Percentiles rank a stretch among this genome's conserved stretches.
Evolutionary conservation across 768 basidiomycete genomes (phyloP).

Genomic region (Russula virescens): DNA sequence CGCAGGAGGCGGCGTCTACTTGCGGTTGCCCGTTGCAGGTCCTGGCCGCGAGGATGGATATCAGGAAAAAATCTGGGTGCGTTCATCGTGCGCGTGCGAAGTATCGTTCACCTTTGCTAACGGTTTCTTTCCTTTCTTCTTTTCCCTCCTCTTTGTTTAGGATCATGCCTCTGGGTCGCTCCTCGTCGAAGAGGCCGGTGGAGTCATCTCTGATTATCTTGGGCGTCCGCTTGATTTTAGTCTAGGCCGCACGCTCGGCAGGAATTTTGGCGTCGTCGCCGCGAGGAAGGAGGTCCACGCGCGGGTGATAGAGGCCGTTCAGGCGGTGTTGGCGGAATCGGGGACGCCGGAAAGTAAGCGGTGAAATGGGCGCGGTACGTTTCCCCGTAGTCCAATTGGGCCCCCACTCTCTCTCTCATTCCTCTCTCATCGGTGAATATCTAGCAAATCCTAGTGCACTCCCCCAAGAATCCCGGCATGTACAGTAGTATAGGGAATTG

Average conservation of each 20-base stretch:
- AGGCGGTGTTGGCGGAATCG: slow-evolving; percentile 38
- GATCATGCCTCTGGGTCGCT: slow-evolving; percentile 88
- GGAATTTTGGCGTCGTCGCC: slow-evolving; percentile 85
- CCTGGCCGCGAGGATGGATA: slow-evolving; percentile 62
- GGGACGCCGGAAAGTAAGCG: too few relatives aligned
- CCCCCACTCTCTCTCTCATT: too few relatives aligned
- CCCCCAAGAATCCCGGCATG: too few relatives aligned
- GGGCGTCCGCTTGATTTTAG: slow-evolving; percentile 81
- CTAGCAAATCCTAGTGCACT: too few relatives aligned
- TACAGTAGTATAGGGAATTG: too few relatives aligned
- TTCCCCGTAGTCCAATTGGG: too few relatives aligned
- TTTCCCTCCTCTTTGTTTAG: slow-evolving; percentile 32
- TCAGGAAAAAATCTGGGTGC: slow-evolving; percentile 93
- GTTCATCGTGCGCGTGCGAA: slow-evolving; percentile 18
- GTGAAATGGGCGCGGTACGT: too few relatives aligned
- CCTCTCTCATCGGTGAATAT: too few relatives aligned
- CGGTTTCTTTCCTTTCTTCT: background rate
- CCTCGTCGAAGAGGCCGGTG: slow-evolving; percentile 85
- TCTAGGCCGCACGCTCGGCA: slow-evolving; percentile 75
- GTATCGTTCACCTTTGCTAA: background rate
- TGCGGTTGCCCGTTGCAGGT: slow-evolving; percentile 66
- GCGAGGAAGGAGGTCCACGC: slow-evolving; percentile 67
- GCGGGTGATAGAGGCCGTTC: slow-evolving; percentile 67
- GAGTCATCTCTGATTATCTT: slow-evolving; percentile 77
- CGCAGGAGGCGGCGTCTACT: slow-evolving; percentile 58